Conservation (phyloP, 345 rosid genomes). For the Lepidium africanum region DNA sequence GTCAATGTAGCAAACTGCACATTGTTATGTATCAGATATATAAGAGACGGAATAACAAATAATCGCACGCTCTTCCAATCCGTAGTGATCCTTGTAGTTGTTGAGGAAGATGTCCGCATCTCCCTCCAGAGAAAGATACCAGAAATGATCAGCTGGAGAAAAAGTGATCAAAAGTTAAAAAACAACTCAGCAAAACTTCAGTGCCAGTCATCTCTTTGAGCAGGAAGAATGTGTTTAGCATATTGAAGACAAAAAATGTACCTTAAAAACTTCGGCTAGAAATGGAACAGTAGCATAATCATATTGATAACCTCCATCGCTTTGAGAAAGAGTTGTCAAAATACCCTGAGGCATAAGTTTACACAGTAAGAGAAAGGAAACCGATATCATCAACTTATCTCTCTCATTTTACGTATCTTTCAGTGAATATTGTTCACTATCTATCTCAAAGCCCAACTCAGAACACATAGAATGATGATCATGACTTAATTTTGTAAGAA, state of each 20-base stretch:
- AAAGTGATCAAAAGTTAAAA: neutral
- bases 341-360: conserved; percentile 51
- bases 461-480: neutral
- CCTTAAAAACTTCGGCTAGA: conserved; percentile 93
- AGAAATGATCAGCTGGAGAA: conserved; percentile 66
- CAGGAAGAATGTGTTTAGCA: neutral
- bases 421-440: neutral
- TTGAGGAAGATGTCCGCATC: conserved; percentile 33
- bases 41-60: conserved; percentile 80
- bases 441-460: neutral
- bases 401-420: neutral
- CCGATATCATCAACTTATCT: neutral
- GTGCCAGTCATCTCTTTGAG: neutral
- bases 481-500: neutral
- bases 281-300: conserved; percentile 96
- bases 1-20: conserved; percentile 92
- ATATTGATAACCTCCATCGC: conserved; percentile 71
- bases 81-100: conserved; percentile 61
- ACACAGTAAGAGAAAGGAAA: neutral
- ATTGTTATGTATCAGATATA: conserved; percentile 82
- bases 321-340: conserved; percentile 83
- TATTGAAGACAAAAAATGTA: conserved; percentile 1
- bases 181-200: neutral
- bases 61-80: conserved; percentile 84
- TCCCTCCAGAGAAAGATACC: conserved; percentile 79